phyloP scores from a whole-genome alignment of 1,284 basidiomycete species.

The Cystobasidium slooffiae region DNA sequence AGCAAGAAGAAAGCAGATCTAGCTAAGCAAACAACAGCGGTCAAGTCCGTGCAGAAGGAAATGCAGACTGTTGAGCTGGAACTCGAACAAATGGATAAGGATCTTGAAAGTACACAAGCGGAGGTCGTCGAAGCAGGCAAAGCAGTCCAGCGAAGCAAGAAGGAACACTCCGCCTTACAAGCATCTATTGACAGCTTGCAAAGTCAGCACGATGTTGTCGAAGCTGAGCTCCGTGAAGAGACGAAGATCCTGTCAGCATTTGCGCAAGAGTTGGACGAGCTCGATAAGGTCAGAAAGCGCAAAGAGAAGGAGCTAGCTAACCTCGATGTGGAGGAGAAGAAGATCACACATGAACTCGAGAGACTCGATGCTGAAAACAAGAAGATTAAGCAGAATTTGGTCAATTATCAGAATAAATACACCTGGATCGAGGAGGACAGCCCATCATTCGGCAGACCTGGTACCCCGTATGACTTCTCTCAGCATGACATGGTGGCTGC shows the following conservation, averaged over 20 bases:
- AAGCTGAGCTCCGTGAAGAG: constrained; percentile 76
- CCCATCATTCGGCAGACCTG: constrained; percentile 77
- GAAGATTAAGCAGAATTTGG: constrained; percentile 53
- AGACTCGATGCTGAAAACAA: constrained; percentile 61
- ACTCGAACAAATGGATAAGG: constrained; percentile 79
- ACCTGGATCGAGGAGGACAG: constrained; percentile 88
- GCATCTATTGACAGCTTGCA: constrained; percentile 54
- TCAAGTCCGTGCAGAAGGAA: constrained; percentile 88
- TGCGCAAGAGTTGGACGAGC: constrained; percentile 80
- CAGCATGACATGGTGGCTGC: constrained; percentile 71
- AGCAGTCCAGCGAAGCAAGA: constrained; percentile 66
- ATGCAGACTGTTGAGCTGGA: constrained; percentile 85
- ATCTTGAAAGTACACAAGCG: constrained; percentile 68
- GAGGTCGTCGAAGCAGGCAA: constrained; percentile 68
- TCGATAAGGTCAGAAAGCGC: constrained; percentile 77
- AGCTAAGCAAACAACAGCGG: constrained; percentile 75
- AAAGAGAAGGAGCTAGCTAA: constrained; percentile 78
- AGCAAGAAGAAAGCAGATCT: constrained; percentile 77
- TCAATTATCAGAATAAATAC: constrained; percentile 74
- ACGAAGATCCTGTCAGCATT: constrained; percentile 83
- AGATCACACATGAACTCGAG: constrained; percentile 63
- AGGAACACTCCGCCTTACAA: constrained; percentile 65
- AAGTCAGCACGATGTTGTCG: constrained; percentile 68
- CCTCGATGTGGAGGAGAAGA: constrained; percentile 71
- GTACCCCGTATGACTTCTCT: constrained; percentile 81